Evolutionary conservation across 2,329 filamentous ascomycete species (phyloP).

Genomic region (Clonostachys byssicola): DNA sequence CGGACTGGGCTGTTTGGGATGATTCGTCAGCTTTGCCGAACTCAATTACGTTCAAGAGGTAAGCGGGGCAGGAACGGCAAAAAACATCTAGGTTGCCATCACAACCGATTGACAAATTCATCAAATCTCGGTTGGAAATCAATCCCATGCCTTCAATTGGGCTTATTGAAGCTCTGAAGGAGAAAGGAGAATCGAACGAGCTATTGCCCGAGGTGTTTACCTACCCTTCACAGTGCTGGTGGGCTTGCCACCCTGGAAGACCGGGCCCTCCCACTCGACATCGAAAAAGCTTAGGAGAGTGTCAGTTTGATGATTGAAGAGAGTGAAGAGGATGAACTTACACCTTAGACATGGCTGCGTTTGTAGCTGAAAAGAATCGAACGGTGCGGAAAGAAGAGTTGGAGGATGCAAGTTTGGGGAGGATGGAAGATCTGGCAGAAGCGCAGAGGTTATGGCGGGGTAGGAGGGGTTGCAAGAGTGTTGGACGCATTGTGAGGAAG

Average conservation of each 20-base stretch:
- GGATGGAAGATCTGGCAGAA: conserved; percentile 31
- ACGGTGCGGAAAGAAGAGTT: conserved; percentile 25
- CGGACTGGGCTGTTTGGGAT: conserved; percentile 56
- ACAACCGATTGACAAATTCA: neutral
- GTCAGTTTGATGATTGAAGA: conserved; percentile 2
- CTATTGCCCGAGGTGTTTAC: conserved; percentile 13
- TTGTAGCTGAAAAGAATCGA: conserved; percentile 52
- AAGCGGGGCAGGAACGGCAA: neutral
- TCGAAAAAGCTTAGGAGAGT: conserved; percentile 61
- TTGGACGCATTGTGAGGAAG: conserved; percentile 37
- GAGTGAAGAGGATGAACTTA: conserved; percentile 41
- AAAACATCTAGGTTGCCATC: neutral
- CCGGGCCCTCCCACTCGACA: conserved; percentile 67
- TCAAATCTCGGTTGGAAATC: neutral
- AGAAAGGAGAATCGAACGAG: neutral
- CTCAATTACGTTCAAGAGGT: neutral
- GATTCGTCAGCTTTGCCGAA: conserved; percentile 9
- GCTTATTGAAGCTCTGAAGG: conserved; percentile 1
- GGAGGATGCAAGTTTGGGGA: conserved; percentile 34
- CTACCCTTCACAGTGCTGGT: conserved; percentile 57
- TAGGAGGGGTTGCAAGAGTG: conserved; percentile 40
- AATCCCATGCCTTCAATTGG: too few species aligned
- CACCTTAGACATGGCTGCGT: conserved; percentile 74
- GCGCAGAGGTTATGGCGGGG: conserved; percentile 38
- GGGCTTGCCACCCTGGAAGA: conserved; percentile 55